Base-by-base conservation (phyloP, 1,139 yeast species). In the Suhomyces panamericanus region DNA sequence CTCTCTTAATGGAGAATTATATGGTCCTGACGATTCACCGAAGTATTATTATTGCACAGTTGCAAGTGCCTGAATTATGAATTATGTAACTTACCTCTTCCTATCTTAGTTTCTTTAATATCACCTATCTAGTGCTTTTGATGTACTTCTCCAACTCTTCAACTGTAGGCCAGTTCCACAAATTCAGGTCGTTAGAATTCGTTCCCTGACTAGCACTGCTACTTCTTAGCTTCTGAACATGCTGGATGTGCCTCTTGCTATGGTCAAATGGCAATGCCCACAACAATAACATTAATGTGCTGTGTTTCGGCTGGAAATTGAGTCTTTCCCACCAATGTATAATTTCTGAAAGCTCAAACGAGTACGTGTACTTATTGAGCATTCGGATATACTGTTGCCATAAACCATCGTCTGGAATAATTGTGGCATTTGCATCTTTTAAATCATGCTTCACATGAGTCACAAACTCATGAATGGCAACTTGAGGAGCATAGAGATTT, bases 241-340 rank as follows among this genome's bases (percentile, higher is more conserved):
- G 81, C 35, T 54, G 51, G 35, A 77, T 62, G 47, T 75, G 72
- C 45, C 79, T 62, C 47, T 47, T 58, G 44, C 66, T 70, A 62
- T 62, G 70, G 46, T 60, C 78, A 49, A 31, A 50, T n/a, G 70
- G 83, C 14, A 75, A 55, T 6, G 79, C 59, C 6, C 65, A 58
- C 20, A 78, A 58, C 10, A 76, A 54, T 42, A 63, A 48, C 29
- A 67, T 50, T 29, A 81, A 62, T 1, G 80, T 65, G 10, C 52
- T 52, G n/a, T 56, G 54, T 20, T 64, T 59, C 0, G 91, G 85
- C 1, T 54, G 59, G 49, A 75, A 78, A 13, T 69, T 62, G 15
- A 83, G 56, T n/a, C 67, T 61, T 37, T 79, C 81, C 83, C 90
- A 79, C 79, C 83, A 76, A 31, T 73, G 70, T 32, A 85, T 62